Base-by-base conservation (phyloP, 106 monocot genomes). In the Iris macrosiphon region DNA sequence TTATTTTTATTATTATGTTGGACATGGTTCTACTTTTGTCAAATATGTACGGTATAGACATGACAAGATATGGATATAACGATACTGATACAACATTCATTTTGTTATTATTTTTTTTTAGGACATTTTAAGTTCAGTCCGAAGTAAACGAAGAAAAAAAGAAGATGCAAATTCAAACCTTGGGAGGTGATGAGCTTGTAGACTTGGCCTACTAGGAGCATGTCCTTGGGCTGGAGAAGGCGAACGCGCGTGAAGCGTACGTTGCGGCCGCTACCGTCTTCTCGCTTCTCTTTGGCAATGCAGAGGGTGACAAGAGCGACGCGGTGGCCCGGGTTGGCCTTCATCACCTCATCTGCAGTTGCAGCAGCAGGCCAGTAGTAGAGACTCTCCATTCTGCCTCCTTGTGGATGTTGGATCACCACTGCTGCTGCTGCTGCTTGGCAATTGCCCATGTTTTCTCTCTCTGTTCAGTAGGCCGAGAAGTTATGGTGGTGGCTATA, bases 381-480 rank as follows among this genome's bases (percentile, higher is more conserved):
- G 20, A 79, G 60, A 50, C 84, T 41, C 68, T 79, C 79, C 34
- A 75, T 56, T 33, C 61, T 59, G 18, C 84, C 84, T 16, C 75
- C 68, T n/a, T n/a, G n/a, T 2, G 83, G 77, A 41, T 71, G 83
- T 37, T 83, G 78, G 13, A 83, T 59, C 52, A 71, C 63, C 63
- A 50, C 72, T 24, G 75, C 34, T 37, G 79, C 79, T 30, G 69
- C 75, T 24, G 64, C 55, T 35, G 63, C 84, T 38, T 84, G 79
- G 32, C 84, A 83, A 22, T 83, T 83, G 33, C 83, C 83, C 83
- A 83, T 83, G n/a, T n/a, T n/a, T n/a, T n/a, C n/a, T n/a, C n/a
- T n/a, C n/a, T n/a, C n/a, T n/a, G n/a, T n/a, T n/a, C n/a, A n/a
- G n/a, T n/a, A n/a, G n/a, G n/a, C n/a, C n/a, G n/a, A n/a, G n/a